Percentiles rank a stretch among this genome's conserved stretches.
Evolutionary conservation across 129 eudicot genomes (phyloP).

Genomic region (Helichrysum umbraculigerum): DNA sequence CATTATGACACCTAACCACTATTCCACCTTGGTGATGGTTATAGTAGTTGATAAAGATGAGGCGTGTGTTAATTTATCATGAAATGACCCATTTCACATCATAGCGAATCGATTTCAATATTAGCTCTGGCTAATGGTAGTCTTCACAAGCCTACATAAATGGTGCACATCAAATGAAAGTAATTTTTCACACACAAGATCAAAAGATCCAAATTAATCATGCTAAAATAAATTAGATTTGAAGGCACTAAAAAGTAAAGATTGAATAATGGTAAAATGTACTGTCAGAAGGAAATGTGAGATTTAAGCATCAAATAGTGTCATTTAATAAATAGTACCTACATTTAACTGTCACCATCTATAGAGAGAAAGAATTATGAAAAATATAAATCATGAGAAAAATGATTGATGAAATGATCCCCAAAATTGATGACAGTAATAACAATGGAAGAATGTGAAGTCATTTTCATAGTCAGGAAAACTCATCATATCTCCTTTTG

Average conservation of each 20-base stretch:
- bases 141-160: constrained; percentile 10
- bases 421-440: constrained; percentile 27
- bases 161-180: constrained; percentile 1
- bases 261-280: constrained; percentile 19
- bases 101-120: background rate
- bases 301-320: constrained; percentile 31
- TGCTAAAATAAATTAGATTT: background rate
- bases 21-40: no score
- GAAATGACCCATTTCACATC: background rate
- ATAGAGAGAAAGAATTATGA: constrained; percentile 16
- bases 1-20: no score
- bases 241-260: constrained; percentile 1
- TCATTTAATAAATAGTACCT: constrained; percentile 34
- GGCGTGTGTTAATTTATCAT: background rate
- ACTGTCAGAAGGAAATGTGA: constrained; percentile 37
- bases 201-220: constrained; percentile 15
- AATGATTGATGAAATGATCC: constrained; percentile 45
- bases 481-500: constrained; percentile 33
- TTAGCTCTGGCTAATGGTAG: background rate
- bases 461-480: constrained; percentile 36
- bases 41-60: background rate
- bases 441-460: constrained; percentile 26
- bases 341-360: constrained; percentile 38
- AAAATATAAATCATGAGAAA: constrained; percentile 37
- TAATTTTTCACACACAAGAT: constrained; percentile 3